Evolutionary conservation across 805 yeast species (phyloP), one percentile per base, ranked within the genome.

Genomic region (Candida ipomoeae): DNA sequence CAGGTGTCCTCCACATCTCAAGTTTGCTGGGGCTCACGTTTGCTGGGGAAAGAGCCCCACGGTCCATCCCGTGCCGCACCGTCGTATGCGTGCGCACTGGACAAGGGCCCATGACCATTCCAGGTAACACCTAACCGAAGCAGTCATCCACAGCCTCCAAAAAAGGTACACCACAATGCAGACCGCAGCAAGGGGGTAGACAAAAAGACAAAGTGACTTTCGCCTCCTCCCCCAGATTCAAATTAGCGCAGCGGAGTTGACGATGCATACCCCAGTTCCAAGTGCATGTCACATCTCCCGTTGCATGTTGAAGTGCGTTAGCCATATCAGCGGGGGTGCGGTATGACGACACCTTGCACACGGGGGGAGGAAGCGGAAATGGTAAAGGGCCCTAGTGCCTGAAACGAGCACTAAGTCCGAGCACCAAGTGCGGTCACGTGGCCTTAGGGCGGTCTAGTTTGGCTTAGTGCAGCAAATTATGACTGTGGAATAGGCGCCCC

Each of bases 311-410:
- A 4, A 17, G 23, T 40, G 43, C 33, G 14, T 40, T 26, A 14
- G 39, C n/a, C 14, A n/a, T 15, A 20, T 37, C 14, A 37, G 43
- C 23, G 43, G 43, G 42, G 43, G 43, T 40, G 34, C 34, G 43
- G 34, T 8, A 40, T 40, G 43, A 26, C 34, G 43, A 40, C 23
- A 40, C n/a, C 32, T 26, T 15, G 15, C 43, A 26, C 29, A 26
- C 11, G 29, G 11, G 15, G 33, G 43, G 15, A 11, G n/a, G 11
- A n/a, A n/a, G 18, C 32, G 18, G 31, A 23, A 39, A 23, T 39
- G 42, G 18, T 20, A 37, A 17, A 10, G 42, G 13, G 42, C 26
- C 15, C 10, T 6, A 26, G 26, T 20, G 15, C 26, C 40, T 13
- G 42, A 23, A 39, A 39, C n/a, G 20, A 39, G 42, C 31, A 29